Percentiles rank a stretch among this genome's conserved stretches.
Evolutionary conservation across 2,329 filamentous ascomycete genomes (phyloP).

Genomic region (Volutella citrinella): DNA sequence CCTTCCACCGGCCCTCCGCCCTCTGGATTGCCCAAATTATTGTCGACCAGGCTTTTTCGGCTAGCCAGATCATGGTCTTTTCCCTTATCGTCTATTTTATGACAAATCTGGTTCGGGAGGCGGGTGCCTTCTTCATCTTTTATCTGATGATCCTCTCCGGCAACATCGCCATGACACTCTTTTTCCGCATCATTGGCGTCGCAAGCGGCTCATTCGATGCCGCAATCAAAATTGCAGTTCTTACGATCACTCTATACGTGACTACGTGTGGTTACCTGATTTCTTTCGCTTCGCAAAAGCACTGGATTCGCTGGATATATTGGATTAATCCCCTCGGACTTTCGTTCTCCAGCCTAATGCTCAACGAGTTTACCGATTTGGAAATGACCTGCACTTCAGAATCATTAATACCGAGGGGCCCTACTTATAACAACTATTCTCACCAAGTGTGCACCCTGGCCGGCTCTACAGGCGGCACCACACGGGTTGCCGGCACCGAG

Average conservation of each 20-base stretch:
- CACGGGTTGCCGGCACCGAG: constrained; percentile 42
- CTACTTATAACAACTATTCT: constrained; percentile 9
- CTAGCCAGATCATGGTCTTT: constrained; percentile 71
- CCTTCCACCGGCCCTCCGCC: constrained; percentile 83
- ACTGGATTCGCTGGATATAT: constrained; percentile 80
- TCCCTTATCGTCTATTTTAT: constrained; percentile 85
- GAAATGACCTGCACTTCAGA: constrained; percentile 48
- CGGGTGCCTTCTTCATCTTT: constrained; percentile 83
- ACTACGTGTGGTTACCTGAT: constrained; percentile 70
- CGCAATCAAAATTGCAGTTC: constrained; percentile 25
- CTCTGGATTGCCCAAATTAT: constrained; percentile 85
- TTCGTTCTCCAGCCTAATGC: constrained; percentile 75
- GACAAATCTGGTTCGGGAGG: constrained; percentile 71
- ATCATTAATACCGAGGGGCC: constrained; percentile 41
- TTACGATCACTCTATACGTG: constrained; percentile 50
- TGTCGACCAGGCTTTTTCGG: constrained; percentile 75
- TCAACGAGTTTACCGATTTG: constrained; percentile 75
- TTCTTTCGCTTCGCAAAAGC: constrained; percentile 66
- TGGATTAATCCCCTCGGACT: constrained; percentile 79
- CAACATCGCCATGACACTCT: constrained; percentile 67
- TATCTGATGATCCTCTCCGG: constrained; percentile 70
- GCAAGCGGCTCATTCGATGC: constrained; percentile 27
- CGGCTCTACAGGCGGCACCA: constrained; percentile 43
- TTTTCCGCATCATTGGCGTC: constrained; percentile 45
- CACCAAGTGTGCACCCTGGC: constrained; percentile 45